phyloP scores from a whole-genome alignment of 257 asterid genomes.

The Cruciata laevipes region DNA sequence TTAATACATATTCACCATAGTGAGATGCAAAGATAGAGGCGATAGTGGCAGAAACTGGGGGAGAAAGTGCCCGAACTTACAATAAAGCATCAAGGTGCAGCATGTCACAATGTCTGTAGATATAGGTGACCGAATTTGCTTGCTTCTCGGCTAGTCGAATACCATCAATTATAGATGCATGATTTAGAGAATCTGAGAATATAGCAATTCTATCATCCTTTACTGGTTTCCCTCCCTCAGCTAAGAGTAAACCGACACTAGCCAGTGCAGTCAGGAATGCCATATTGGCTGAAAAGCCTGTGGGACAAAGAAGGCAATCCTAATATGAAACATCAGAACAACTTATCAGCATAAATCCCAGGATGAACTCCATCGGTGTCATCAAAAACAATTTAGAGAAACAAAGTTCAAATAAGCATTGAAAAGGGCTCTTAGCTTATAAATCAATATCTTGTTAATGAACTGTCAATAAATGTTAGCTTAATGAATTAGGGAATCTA shows the following conservation, averaged over 20 bases:
- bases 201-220: slow-evolving; percentile 65
- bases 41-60: not conserved
- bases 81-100: slow-evolving; percentile 68
- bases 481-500: not conserved
- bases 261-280: slow-evolving; percentile 85
- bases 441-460: not conserved
- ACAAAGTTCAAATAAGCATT: not conserved
- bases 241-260: slow-evolving; percentile 52
- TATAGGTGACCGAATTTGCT: slow-evolving; percentile 50
- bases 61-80: slow-evolving; percentile 38
- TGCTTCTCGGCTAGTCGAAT: slow-evolving; percentile 91
- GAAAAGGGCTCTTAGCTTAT: not conserved
- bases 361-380: not conserved
- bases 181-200: slow-evolving; percentile 51
- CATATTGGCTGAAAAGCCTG: slow-evolving; percentile 99
- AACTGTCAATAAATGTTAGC: not conserved
- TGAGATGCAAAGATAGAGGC: slow-evolving; percentile 15
- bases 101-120: slow-evolving; percentile 90
- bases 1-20: slow-evolving; percentile 13
- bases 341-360: not conserved
- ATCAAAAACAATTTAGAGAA: not conserved
- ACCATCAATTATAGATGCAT: slow-evolving; percentile 97
- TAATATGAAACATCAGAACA: slow-evolving; percentile 29
- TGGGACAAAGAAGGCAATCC: slow-evolving; percentile 99
- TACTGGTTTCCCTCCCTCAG: slow-evolving; percentile 44